These are phyloP conservation scores for Ceratopteris richardii DNA, from an alignment of 75 land plant genomes.

Conservation along the genomic window DNA sequence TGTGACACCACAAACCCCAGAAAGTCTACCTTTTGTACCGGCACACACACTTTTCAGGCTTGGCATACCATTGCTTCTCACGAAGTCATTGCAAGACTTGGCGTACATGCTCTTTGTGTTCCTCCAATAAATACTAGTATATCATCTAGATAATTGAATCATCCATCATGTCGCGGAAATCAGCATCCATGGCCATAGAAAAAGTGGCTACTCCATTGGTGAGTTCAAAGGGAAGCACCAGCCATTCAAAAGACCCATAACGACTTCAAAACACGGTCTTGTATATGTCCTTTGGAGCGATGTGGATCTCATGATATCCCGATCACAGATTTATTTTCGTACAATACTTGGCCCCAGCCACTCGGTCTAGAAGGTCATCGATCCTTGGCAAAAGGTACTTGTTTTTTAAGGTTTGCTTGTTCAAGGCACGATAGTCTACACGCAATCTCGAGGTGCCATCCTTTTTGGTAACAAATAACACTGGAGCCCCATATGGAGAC, in stretches of 20 bases:
- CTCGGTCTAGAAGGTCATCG: constrained; percentile 19
- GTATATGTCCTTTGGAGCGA: constrained; percentile 16
- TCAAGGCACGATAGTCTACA: constrained; percentile 23
- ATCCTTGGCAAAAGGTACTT: constrained; percentile 22
- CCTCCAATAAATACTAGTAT: too few species aligned
- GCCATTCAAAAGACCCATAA: too few species aligned
- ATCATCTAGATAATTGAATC: too few species aligned
- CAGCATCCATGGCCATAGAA: too few species aligned
- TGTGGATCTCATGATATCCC: constrained; percentile 25
- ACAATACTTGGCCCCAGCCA: neutral
- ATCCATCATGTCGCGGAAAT: too few species aligned
- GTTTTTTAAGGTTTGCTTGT: constrained; percentile 26
- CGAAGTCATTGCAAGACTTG: too few species aligned
- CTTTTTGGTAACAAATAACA: constrained; percentile 19
- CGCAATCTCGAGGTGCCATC: constrained; percentile 25
- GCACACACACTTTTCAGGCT: too few species aligned
- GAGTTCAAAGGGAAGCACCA: constrained; percentile 24
- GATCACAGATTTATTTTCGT: constrained; percentile 20
- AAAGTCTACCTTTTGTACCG: too few species aligned
- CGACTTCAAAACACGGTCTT: constrained; percentile 25
- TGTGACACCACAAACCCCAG: too few species aligned
- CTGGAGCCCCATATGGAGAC: constrained; percentile 20
- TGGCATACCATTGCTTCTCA: too few species aligned
- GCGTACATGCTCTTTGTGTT: too few species aligned
- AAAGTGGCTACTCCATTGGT: constrained; percentile 31